Evolutionary conservation across 2,329 filamentous ascomycete genomes (phyloP).

Genomic region (Penicillium sp.): DNA sequence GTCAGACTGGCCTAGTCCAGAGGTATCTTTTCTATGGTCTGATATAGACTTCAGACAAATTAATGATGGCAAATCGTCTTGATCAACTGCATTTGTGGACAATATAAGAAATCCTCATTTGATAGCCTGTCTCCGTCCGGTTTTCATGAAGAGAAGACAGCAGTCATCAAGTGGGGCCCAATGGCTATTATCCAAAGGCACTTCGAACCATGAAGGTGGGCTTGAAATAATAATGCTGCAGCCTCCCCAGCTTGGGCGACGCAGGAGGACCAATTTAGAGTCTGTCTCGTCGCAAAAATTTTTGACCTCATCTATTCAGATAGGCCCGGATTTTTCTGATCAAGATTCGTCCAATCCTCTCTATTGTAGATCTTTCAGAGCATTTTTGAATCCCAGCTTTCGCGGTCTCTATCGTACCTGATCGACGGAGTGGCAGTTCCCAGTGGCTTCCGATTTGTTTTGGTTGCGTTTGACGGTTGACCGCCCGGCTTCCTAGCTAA

Average conservation of each 20-base stretch:
- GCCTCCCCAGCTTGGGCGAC: not conserved
- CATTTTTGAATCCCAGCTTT: conserved; percentile 5
- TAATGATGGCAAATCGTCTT: no score
- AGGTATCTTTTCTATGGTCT: not conserved
- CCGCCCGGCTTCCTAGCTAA: conserved; percentile 23
- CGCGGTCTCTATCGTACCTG: conserved; percentile 16
- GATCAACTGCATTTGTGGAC: no score
- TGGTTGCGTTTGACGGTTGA: conserved; percentile 28
- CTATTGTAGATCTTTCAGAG: not conserved
- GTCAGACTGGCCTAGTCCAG: not conserved
- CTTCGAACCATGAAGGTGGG: not conserved
- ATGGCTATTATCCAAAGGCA: not conserved
- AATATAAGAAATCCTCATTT: not conserved
- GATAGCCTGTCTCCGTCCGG: not conserved
- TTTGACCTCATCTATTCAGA: no score
- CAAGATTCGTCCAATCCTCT: not conserved
- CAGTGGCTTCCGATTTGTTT: conserved; percentile 26
- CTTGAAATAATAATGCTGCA: conserved; percentile 1
- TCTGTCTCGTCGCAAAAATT: not conserved
- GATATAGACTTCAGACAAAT: not conserved
- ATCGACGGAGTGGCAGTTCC: conserved; percentile 18
- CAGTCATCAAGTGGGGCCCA: not conserved
- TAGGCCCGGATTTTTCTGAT: no score
- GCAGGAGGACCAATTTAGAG: not conserved
- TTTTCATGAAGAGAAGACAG: not conserved